Evolutionary conservation across 2,329 filamentous ascomycete genomes (phyloP), one percentile per base, ranked within the genome.

Genomic region (Monosporascus sp.): DNA sequence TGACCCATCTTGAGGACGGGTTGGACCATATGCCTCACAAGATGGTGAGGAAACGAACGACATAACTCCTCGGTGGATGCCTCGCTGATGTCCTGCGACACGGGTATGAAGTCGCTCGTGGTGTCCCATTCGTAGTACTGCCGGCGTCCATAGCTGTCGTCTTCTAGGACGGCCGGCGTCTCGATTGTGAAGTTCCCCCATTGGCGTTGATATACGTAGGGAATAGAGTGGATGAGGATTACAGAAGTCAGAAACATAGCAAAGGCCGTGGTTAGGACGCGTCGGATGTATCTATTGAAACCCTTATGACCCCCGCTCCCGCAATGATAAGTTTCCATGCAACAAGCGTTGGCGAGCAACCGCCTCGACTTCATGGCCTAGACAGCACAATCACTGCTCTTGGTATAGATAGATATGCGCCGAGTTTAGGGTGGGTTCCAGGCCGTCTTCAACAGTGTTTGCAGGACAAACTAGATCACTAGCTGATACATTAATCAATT

Each of bases 1-100:
- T 74, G 72, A 48, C 78, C 76, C 46, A 76, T 77, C 62, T 79
- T 80, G 44, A 82, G 64, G 5, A 79, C 71, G 2, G 64, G 63
- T 49, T 69, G 66, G 49, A 68, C 61, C 17, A 57, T 54, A 19
- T 58, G 38, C 22, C 47, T n/a, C n/a, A 59, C 50, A 4, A 66
- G 50, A 46, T 67, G 55, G 48, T 51, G 41, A 4, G 66, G 66
- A 38, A 69, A 69, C 16, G 60, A 60, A 14, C 55, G 47, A 56
- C 66, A 68, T 16, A 69, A 56, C 40, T 65, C 54, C 14, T 61
- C 49, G 37, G 48, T 50, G 9, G 55, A 60, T 27, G 52, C 55
- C 48, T 52, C 58, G 7, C 52, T 22, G 34, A 52, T 49, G 46
- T 60, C 37, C 48, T 57, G 53, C n/a, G 56, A 46, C 16, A 67